Evolutionary conservation across 108 stramenopile species (phyloP), one percentile per base, ranked within the genome.

Genomic region (Pseudonitzschia delicatissima): DNA sequence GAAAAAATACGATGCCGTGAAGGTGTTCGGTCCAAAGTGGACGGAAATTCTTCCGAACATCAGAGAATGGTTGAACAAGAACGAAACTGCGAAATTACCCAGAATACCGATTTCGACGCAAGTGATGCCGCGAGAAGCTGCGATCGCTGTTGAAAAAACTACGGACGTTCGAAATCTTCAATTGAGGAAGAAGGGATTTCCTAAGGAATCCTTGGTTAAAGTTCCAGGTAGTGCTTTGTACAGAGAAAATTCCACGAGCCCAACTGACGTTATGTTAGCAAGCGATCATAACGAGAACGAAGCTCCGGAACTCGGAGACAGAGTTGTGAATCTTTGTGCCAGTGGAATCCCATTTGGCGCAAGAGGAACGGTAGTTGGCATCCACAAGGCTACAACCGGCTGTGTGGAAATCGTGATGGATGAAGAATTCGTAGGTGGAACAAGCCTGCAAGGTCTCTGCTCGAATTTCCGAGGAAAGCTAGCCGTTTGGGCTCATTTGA

Each of bases 401-500:
- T 97, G 95, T 72, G 99, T 99, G 33, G 99, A 99, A 62, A 95
- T 99, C 40, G 92, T 99, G 26, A 94, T 98, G 81, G 99, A 99
- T 76, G 94, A 97, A 68, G 96, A 97, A 72, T 98, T 99, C 64
- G 87, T 98, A 39, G 99, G 97, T 47, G 98, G 98, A 1, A 85
- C 85, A 27, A 84, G 79, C 18, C 69, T 99, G 7, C 96, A 98
- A 49, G 97, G 99, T 25, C 67, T 85, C 20, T 98, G 99, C 80
- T 90, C 86, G 26, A 94, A 94, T 67, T 97, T 97, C 57, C 81
- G 99, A 39, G 96, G 97, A 26, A 87, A 88, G 73, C 87, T 98
- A n/a, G 85, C 88, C 53, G 82, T 88, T 1, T 98, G 97, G 97
- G 82, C 84, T 53, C 87, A 91, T 67, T 66, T 93, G 34, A 68